Evolutionary conservation across 345 rosid genomes (phyloP).

Genomic region (Hirschfeldia incana): DNA sequence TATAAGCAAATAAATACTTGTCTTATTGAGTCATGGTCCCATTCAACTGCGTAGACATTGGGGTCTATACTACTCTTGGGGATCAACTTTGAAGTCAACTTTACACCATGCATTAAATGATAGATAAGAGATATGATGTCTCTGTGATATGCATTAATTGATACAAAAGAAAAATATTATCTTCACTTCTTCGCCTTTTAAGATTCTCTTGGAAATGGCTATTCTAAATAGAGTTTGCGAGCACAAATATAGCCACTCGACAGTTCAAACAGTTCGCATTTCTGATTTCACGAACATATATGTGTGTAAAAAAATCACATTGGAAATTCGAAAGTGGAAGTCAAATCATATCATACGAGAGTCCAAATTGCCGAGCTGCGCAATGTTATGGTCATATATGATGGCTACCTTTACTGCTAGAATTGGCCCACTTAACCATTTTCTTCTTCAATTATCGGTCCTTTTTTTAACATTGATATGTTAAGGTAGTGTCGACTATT

Average conservation of each 20-base stretch:
- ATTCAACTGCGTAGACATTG: too few species aligned
- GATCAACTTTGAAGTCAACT: too few species aligned
- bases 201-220: not conserved
- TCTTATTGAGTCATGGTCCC: too few species aligned
- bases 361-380: constrained; percentile 22
- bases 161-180: not conserved
- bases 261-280: not conserved
- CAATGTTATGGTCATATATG: constrained; percentile 29
- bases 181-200: not conserved
- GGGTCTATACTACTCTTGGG: too few species aligned
- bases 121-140: not conserved
- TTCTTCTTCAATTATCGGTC: constrained; percentile 19
- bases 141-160: not conserved
- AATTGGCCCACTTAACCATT: constrained; percentile 32
- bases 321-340: constrained; percentile 14
- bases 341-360: not conserved
- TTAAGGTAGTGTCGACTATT: not conserved
- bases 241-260: not conserved
- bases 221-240: not conserved
- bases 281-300: not conserved
- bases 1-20: not conserved
- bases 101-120: not conserved
- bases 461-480: not conserved
- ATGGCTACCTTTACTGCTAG: constrained; percentile 36
- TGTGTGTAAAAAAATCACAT: not conserved